A percentile compares a stretch with the other conserved stretches of the same genome.
phyloP scores from a whole-genome alignment of 2,329 filamentous ascomycete genomes.

The Calonectria hawksworthii region DNA sequence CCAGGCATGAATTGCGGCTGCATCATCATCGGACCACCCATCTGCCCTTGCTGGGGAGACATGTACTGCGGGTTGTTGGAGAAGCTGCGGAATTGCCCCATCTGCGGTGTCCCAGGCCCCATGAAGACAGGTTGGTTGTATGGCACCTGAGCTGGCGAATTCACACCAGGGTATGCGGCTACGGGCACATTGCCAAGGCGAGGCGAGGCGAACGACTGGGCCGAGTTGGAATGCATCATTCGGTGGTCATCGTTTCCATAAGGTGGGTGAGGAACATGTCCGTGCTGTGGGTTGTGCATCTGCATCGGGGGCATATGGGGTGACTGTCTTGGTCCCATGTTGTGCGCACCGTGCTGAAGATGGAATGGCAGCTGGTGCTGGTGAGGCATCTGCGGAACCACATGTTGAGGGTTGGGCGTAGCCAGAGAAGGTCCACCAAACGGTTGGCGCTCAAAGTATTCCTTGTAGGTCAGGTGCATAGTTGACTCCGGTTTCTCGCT shows the following conservation, averaged over 20 bases:
- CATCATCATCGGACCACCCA: constrained; percentile 88
- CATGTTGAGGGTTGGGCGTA: constrained; percentile 78
- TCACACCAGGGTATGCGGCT: constrained; percentile 77
- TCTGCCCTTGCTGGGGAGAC: constrained; percentile 76
- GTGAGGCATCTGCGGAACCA: constrained; percentile 81
- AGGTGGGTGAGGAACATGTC: constrained; percentile 73
- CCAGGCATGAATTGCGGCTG: constrained; percentile 81
- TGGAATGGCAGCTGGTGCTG: constrained; percentile 89
- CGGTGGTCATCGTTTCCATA: constrained; percentile 87
- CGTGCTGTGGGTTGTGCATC: constrained; percentile 81
- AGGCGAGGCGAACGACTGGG: constrained; percentile 88
- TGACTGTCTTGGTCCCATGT: constrained; percentile 76
- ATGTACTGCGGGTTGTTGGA: constrained; percentile 80
- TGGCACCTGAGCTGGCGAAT: constrained; percentile 77
- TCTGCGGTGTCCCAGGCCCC: constrained; percentile 77
- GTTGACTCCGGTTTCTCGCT: constrained; percentile 79
- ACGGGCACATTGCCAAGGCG: constrained; percentile 79
- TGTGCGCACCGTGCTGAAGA: constrained; percentile 80
- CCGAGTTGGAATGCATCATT: constrained; percentile 89
- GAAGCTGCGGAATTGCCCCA: constrained; percentile 78
- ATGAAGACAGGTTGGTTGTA: constrained; percentile 82
- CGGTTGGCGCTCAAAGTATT: constrained; percentile 82
- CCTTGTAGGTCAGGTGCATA: constrained; percentile 77
- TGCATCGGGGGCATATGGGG: constrained; percentile 84
- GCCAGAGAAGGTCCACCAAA: constrained; percentile 70